Percentiles rank a stretch among this genome's conserved stretches.
Conservation (phyloP, 1,284 basidiomycete genomes). For the Malassezia slooffiae region DNA sequence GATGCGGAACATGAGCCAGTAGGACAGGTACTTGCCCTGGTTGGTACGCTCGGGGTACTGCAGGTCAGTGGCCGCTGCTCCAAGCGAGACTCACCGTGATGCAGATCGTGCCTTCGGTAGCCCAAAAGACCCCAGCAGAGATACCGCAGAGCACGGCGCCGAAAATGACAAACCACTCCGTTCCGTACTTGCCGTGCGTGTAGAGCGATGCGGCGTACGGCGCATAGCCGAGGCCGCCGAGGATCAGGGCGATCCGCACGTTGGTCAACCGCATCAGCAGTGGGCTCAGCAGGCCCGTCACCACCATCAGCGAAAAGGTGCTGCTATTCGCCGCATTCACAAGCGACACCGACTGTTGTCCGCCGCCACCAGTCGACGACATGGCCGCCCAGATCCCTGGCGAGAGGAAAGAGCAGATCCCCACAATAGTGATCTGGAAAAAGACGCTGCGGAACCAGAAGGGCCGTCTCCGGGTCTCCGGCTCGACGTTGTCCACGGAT, state of each 20-base stretch:
- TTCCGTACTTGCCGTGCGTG: conserved; percentile 24
- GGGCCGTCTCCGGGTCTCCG: no score
- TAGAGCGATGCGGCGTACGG: conserved; percentile 47
- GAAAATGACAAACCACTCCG: conserved; percentile 46
- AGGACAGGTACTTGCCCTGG: conserved; percentile 40
- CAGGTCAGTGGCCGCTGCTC: conserved; percentile 24
- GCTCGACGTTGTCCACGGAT: no score
- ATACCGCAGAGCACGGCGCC: conserved; percentile 47
- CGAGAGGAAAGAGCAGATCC: conserved; percentile 42
- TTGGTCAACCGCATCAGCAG: conserved; percentile 31
- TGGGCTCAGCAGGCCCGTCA: conserved; percentile 33
- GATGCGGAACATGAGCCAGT: conserved; percentile 46
- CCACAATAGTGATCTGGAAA: conserved; percentile 41
- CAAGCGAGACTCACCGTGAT: no score
- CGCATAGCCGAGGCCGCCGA: conserved; percentile 41
- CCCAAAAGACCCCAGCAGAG: conserved; percentile 44
- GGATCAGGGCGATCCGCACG: conserved; percentile 34
- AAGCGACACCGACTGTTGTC: conserved; percentile 26
- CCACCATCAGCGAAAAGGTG: conserved; percentile 46
- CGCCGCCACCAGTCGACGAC: conserved; percentile 44
- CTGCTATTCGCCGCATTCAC: conserved; percentile 47
- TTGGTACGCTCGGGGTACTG: conserved; percentile 41
- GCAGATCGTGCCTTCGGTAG: neutral
- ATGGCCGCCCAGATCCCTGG: conserved; percentile 47
- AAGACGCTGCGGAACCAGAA: conserved; percentile 34